Evolutionary conservation across 768 basidiomycete species (phyloP).

Genomic region (Tricholoma sp.): DNA sequence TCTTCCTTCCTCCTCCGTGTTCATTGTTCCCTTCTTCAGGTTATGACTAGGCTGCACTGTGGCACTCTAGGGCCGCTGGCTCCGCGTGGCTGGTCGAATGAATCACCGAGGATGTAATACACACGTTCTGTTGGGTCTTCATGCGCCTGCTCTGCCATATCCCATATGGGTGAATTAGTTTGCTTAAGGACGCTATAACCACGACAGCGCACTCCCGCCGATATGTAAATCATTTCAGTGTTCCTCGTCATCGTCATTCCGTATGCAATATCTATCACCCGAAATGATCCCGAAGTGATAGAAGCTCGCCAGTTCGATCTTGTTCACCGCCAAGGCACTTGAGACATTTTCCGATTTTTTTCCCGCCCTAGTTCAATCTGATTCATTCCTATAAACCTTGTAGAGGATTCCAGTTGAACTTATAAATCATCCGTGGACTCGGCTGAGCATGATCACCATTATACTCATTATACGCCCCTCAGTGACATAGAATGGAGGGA

Average conservation of each 20-base stretch:
- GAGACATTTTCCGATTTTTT: background rate
- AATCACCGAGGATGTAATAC: background rate
- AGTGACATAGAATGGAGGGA: background rate
- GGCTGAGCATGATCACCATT: too few relatives aligned
- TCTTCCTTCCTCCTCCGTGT: background rate
- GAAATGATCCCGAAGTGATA: background rate
- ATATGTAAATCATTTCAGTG: background rate
- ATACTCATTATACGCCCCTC: background rate
- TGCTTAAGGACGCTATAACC: background rate
- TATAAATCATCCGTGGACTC: background rate
- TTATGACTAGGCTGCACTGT: conserved; percentile 3
- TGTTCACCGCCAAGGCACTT: background rate
- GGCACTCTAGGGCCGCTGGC: background rate
- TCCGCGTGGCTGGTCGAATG: background rate
- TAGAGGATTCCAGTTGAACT: background rate
- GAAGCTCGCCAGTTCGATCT: background rate
- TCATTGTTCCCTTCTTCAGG: conserved; percentile 6
- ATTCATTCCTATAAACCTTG: background rate
- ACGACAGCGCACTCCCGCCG: background rate
- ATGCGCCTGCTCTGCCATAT: background rate
- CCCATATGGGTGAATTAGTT: background rate
- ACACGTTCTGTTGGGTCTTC: background rate
- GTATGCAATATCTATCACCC: background rate
- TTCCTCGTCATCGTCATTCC: background rate
- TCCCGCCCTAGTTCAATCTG: background rate